Evolutionary conservation across 192 early-diverging fungal species (phyloP).

Genomic region (Coemansia sp.): DNA sequence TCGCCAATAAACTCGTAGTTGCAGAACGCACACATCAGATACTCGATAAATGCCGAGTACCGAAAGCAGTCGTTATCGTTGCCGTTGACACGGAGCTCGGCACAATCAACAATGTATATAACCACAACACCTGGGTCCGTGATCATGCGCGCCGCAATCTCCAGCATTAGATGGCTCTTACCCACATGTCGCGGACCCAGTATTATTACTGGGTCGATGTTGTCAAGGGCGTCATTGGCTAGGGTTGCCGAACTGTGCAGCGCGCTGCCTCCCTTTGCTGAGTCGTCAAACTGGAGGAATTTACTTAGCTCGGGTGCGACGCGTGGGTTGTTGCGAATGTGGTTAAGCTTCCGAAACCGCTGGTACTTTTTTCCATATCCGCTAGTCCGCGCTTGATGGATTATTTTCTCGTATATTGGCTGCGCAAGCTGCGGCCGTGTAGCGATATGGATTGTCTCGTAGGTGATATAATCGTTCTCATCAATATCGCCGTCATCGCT

Average conservation of each 20-base stretch:
- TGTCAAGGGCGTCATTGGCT: background rate
- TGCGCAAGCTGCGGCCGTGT: constrained; percentile 16
- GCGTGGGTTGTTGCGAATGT: background rate
- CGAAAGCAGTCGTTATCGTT: constrained; percentile 3
- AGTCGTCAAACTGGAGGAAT: constrained; percentile 7
- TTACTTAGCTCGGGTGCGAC: background rate
- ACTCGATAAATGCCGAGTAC: constrained; percentile 24
- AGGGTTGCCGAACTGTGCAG: background rate
- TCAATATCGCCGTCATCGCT: constrained; percentile 3
- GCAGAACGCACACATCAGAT: constrained; percentile 14
- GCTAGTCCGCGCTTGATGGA: constrained; percentile 14
- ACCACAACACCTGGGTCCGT: constrained; percentile 22
- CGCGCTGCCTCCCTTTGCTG: background rate
- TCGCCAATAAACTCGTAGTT: constrained; percentile 1
- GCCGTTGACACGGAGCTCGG: constrained; percentile 10
- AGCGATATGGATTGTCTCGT: background rate
- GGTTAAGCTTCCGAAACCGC: constrained; percentile 2
- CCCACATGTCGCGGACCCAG: constrained; percentile 31
- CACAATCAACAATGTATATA: constrained; percentile 15
- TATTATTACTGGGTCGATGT: constrained; percentile 13
- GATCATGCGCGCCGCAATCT: constrained; percentile 19
- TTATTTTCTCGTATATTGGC: constrained; percentile 8
- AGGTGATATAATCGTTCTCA: constrained; percentile 1
- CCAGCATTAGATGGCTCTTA: constrained; percentile 35
- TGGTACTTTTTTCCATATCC: background rate